Base-by-base conservation (phyloP, 805 yeast species). In the Candida yuanshanica region DNA sequence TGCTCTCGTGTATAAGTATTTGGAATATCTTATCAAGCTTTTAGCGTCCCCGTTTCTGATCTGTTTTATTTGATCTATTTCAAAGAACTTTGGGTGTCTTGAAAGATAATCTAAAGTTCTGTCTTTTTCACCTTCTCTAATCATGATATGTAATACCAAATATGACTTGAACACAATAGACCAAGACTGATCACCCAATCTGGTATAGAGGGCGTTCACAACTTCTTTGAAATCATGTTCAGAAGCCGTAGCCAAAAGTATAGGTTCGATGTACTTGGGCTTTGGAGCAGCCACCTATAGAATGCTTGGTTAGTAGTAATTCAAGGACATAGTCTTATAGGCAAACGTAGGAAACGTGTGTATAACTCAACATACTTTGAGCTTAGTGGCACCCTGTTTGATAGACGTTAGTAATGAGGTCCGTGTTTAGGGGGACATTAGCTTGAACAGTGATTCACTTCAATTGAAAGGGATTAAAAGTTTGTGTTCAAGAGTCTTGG, bases 181-280 rank as follows among this genome's bases (percentile, higher is more conserved):
- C 96, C 96, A 93, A 5, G 96, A 84, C 4, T 82, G 66, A 56
- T 89, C 95, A 40, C 75, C 77, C 35, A 89, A 69, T 38, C 96
- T 68, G 14, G 59, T 54, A 24, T 70, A 70, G 41, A 91, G 65
- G 1, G 85, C 70, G 37, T 72, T 68, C 79, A 90, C 79, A 27
- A 90, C 81, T 17, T 80, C 76, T 44, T 69, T 69, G 53, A 91
- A 80, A 49, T 85, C 73, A 5, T 48, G 53, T 16, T 52, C 57
- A 37, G 55, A 51, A 11, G 64, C 49, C 0, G 75, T 64, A 7
- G 72, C 69, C 35, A 67, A 72, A 24, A 93, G 70, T 39, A 93
- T 87, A 1, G 98, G 98, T 65, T 91, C 98, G 39, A 93, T 79
- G 59, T 93, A 93, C 62, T 93, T 93, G 29, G 95, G 83, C 64